Evolutionary conservation across 495 filamentous ascomycete species (phyloP), one percentile per base, ranked within the genome.

Genomic region (Bryoglossum gracile): DNA sequence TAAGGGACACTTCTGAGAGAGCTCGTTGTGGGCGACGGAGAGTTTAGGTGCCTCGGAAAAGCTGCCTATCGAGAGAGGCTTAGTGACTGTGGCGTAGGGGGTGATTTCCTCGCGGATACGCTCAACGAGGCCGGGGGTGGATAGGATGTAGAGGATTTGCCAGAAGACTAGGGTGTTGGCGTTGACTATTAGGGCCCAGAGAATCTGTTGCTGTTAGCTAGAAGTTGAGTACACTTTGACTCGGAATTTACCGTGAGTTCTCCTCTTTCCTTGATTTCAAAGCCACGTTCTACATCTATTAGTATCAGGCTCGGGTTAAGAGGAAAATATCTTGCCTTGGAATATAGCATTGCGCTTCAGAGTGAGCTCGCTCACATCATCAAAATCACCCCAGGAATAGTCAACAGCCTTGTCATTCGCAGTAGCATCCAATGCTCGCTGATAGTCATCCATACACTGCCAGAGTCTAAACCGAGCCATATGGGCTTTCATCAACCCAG

Each of bases 101-200:
- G 59, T 59, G 8, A 77, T 72, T 55, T 84, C 82, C 18, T 66
- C 61, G 11, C 73, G 68, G 16, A 84, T 66, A 3, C 65, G 62
- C n/a, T 62, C 60, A 8, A 78, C 47, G 17, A 78, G 64, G 1
- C 55, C 56, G 8, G 66, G 63, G 19, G 69, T 69, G 10, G 69
- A 58, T 48, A 72, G 72, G 25, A 83, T 69, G 42, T 70, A 77
- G 13, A 78, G 54, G 16, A 81, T 41, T 38, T 70, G 69, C 78
- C 78, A 83, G 56, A 77, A 82, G 2, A 68, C 37, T 74, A 55
- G 61, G 24, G 70, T 67, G 11, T 72, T 67, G 1, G 69, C 60
- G 46, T 82, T 73, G 8, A 70, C 72, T 46, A 73, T 70, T 49
- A 77, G 58, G 16, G 70, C 70, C 73, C 78, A 82, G 10, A 80